Evolutionary conservation across 805 yeast genomes (phyloP).

Genomic region (Yarrowia osloensis): DNA sequence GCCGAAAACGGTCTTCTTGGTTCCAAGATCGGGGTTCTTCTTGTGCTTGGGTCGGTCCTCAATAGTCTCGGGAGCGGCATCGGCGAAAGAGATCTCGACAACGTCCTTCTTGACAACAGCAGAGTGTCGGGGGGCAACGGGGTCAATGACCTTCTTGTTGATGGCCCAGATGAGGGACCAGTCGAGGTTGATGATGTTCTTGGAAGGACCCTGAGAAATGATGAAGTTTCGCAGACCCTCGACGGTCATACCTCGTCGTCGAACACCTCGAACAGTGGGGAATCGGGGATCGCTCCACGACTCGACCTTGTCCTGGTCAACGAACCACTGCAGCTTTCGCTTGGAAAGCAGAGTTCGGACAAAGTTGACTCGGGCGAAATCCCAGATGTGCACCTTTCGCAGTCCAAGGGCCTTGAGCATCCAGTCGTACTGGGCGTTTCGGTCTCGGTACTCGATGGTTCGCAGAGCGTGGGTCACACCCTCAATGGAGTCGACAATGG

Average conservation of each 20-base stretch:
- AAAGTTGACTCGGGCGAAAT: conserved; percentile 95
- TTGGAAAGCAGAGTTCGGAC: conserved; percentile 92
- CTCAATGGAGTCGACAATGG: conserved; percentile 91
- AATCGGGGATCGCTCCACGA: conserved; percentile 99
- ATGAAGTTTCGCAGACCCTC: conserved; percentile 95
- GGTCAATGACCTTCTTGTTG: conserved; percentile 96
- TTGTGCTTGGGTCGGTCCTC: conserved; percentile 91
- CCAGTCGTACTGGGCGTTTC: conserved; percentile 98
- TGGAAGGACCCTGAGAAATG: conserved; percentile 95
- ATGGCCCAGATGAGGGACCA: conserved; percentile 98
- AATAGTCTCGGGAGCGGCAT: conserved; percentile 59
- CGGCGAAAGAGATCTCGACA: conserved; percentile 64
- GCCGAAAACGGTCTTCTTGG: conserved; percentile 67
- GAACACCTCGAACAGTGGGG: conserved; percentile 99
- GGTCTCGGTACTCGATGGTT: conserved; percentile 98
- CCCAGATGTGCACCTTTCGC: conserved; percentile 97
- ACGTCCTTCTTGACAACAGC: conserved; percentile 68
- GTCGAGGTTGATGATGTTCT: conserved; percentile 93
- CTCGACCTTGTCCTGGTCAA: conserved; percentile 79
- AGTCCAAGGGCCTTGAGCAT: conserved; percentile 75
- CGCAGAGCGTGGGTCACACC: conserved; percentile 98
- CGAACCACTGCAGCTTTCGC: conserved; percentile 99
- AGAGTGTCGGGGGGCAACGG: conserved; percentile 93
- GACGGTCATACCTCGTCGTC: conserved; percentile 99
- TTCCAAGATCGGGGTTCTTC: conserved; percentile 89